These are phyloP conservation scores for Torulaspora indica DNA, from an alignment of 805 yeast species.

Conservation along the genomic window DNA sequence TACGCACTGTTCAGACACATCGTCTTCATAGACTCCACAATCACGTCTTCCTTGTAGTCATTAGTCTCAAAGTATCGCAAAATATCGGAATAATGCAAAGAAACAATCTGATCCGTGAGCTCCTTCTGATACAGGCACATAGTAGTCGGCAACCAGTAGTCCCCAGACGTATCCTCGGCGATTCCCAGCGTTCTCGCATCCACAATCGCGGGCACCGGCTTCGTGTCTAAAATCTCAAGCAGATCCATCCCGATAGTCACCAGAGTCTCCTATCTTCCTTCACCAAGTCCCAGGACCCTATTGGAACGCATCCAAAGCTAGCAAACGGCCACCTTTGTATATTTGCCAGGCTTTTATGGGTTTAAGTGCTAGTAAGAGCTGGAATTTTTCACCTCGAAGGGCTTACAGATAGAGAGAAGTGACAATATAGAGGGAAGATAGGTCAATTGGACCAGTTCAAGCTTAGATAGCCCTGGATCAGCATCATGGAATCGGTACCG, in stretches of 20 bases:
- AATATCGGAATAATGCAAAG: slow-evolving; percentile 86
- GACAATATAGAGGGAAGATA: not conserved
- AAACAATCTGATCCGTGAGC: slow-evolving; percentile 84
- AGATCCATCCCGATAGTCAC: slow-evolving; percentile 54
- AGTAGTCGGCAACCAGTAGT: slow-evolving; percentile 75
- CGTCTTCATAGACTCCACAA: slow-evolving; percentile 70
- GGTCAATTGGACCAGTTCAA: not conserved
- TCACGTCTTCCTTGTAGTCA: slow-evolving; percentile 47
- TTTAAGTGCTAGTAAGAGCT: not conserved
- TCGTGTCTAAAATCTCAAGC: slow-evolving; percentile 68
- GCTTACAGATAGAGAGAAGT: not conserved
- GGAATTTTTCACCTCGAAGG: slow-evolving; percentile 1
- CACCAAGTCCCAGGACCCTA: not conserved
- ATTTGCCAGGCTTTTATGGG: not conserved
- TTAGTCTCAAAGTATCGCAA: slow-evolving; percentile 71
- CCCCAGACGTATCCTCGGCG: slow-evolving; percentile 42
- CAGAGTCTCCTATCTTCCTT: not conserved
- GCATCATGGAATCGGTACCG: not conserved
- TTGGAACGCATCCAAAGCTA: not conserved
- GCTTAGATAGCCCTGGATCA: not conserved
- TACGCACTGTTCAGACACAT: slow-evolving; percentile 70
- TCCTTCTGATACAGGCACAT: slow-evolving; percentile 84
- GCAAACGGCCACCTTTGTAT: not conserved
- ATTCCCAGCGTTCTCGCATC: slow-evolving; percentile 46
- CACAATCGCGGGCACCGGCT: slow-evolving; percentile 77